phyloP scores from a whole-genome alignment of 768 basidiomycete genomes.

The Guyanaporus albipodus region DNA sequence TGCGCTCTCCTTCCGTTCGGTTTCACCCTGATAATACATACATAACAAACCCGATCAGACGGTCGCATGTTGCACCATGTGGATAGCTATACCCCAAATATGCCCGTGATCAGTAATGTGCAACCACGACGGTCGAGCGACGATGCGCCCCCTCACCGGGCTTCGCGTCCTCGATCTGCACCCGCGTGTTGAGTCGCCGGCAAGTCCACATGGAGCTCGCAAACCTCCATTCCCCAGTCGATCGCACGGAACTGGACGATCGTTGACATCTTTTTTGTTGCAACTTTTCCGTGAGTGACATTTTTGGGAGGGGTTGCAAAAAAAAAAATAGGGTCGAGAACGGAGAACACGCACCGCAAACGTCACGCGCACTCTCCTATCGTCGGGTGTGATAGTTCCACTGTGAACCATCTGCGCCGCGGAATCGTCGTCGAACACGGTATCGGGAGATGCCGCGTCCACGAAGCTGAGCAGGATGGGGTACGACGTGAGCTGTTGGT shows the following conservation, averaged over 20 bases:
- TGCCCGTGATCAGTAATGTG: too few relatives aligned
- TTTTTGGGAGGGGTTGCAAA: too few relatives aligned
- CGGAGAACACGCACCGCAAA: conserved; percentile 1
- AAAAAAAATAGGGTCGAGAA: too few relatives aligned
- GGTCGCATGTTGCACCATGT: conserved; percentile 11
- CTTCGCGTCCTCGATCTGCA: conserved; percentile 9
- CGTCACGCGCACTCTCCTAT: conserved; percentile 5
- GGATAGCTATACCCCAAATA: conserved; percentile 10
- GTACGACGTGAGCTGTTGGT: conserved; percentile 3
- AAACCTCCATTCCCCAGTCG: conserved; percentile 15
- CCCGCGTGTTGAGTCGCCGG: too few relatives aligned
- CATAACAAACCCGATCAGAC: background rate
- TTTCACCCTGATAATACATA: too few relatives aligned
- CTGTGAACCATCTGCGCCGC: conserved; percentile 5
- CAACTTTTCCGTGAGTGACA: too few relatives aligned
- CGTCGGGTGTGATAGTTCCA: conserved; percentile 8
- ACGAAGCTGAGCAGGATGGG: conserved; percentile 9
- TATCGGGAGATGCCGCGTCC: conserved; percentile 5
- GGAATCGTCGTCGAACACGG: conserved; percentile 8
- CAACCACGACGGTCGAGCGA: too few relatives aligned
- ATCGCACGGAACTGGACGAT: conserved; percentile 14
- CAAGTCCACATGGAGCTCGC: conserved; percentile 10
- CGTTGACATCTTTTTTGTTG: conserved; percentile 7
- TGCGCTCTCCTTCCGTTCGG: too few relatives aligned
- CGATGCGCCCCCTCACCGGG: too few relatives aligned